Evolutionary conservation across 257 asterid species (phyloP).

Genomic region (Ophiorrhiza pumila): DNA sequence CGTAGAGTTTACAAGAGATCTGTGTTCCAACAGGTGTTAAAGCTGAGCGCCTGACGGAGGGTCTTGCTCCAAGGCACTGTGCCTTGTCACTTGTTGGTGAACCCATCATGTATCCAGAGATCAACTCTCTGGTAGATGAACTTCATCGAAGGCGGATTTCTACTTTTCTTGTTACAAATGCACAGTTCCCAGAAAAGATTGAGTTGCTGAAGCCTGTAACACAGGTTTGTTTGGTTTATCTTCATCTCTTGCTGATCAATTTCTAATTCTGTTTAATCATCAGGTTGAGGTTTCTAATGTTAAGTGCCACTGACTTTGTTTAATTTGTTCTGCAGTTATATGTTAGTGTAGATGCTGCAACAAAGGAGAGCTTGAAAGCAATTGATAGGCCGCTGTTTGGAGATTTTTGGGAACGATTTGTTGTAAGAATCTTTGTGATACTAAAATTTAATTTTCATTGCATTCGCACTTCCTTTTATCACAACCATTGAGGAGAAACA

Average conservation of each 20-base stretch:
- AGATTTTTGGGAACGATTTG: conserved; percentile 98
- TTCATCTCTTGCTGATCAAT: conserved; percentile 17
- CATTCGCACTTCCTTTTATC: not conserved
- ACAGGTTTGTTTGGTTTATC: conserved; percentile 52
- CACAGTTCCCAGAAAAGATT: conserved; percentile 94
- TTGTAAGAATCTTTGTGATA: conserved; percentile 46
- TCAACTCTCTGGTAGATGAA: conserved; percentile 81
- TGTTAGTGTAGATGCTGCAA: conserved; percentile 98
- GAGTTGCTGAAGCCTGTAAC: conserved; percentile 68
- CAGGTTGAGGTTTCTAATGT: conserved; percentile 12
- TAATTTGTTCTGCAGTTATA: conserved; percentile 56
- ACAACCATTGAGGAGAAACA: not conserved
- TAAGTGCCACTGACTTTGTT: conserved; percentile 20
- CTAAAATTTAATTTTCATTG: not conserved
- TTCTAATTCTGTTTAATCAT: not conserved
- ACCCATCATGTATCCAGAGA: conserved; percentile 99
- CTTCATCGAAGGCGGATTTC: conserved; percentile 83
- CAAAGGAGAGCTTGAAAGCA: conserved; percentile 97
- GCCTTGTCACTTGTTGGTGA: conserved; percentile 98
- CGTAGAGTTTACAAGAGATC: conserved; percentile 18
- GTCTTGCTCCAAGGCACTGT: conserved; percentile 94
- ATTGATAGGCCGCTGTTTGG: conserved; percentile 95
- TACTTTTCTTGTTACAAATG: conserved; percentile 95
- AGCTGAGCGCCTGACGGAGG: conserved; percentile 79
- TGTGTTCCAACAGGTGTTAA: conserved; percentile 68